Percentiles rank a stretch among this genome's conserved stretches.
These are phyloP conservation scores for Monosporascus sp. DNA, from an alignment of 2,329 filamentous ascomycete genomes.

Conservation along the genomic window DNA sequence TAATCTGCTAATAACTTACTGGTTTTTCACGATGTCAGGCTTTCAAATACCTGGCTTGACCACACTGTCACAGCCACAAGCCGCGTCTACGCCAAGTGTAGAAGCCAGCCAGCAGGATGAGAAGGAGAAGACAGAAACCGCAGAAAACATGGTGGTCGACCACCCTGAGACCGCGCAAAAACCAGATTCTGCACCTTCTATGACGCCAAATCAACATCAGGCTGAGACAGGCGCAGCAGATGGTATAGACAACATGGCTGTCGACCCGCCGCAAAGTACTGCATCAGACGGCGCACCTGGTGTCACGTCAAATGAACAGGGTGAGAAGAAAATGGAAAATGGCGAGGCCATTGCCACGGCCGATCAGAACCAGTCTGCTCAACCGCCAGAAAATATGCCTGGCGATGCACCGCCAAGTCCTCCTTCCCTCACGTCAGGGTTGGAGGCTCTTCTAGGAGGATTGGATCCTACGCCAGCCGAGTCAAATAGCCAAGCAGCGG, in stretches of 20 bases:
- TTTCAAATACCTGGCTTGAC: conserved; percentile 25
- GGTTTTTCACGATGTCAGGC: conserved; percentile 12
- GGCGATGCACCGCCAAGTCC: conserved; percentile 22
- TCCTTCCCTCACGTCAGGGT: conserved; percentile 26
- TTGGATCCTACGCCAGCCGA: conserved; percentile 18
- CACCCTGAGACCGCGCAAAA: not conserved
- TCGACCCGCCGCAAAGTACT: conserved; percentile 5
- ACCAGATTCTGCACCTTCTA: not conserved
- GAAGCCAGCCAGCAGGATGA: not conserved
- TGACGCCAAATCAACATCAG: not conserved
- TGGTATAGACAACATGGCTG: conserved; percentile 5
- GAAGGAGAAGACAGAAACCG: not conserved
- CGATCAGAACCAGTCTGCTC: conserved; percentile 2
- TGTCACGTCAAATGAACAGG: not conserved
- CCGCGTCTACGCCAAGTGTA: not conserved
- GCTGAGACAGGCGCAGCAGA: not conserved
- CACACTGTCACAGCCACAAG: conserved; percentile 10
- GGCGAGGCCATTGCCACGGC: conserved; percentile 3
- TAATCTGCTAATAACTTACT: not conserved
- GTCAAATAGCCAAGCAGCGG: conserved; percentile 1
- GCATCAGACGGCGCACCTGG: not conserved
- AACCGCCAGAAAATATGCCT: not conserved
- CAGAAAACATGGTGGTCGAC: conserved; percentile 10
- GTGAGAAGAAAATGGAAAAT: not conserved
- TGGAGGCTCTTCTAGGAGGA: conserved; percentile 26